phyloP scores from a whole-genome alignment of 257 asterid genomes.

The Solanum clarkiae region DNA sequence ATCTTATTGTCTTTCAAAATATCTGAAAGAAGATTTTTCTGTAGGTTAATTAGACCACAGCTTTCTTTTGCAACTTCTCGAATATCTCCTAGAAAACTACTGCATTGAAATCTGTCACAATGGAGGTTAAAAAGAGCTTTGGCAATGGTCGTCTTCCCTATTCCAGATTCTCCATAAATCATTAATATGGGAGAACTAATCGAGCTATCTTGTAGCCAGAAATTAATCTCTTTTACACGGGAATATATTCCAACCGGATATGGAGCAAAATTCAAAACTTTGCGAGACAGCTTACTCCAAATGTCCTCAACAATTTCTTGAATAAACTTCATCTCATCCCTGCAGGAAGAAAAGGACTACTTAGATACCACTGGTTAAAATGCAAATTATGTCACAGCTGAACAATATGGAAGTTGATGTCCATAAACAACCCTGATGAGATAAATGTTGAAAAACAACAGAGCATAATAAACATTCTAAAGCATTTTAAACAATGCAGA shows the following conservation, averaged over 20 bases:
- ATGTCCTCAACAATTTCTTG: neutral
- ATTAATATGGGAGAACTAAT: neutral
- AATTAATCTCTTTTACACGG: neutral
- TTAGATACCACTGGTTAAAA: neutral
- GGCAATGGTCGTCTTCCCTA: constrained; percentile 6
- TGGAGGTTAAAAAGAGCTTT: neutral
- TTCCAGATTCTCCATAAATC: constrained; percentile 4
- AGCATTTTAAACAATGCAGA: neutral
- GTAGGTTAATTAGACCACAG: neutral
- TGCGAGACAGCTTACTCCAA: neutral
- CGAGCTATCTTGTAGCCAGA: constrained; percentile 3
- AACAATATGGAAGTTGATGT: neutral
- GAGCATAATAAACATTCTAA: neutral
- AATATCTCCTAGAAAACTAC: neutral
- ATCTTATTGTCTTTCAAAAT: neutral
- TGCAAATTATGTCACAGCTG: neutral
- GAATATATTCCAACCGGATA: constrained; percentile 4
- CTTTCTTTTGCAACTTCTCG: neutral
- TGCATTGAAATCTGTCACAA: neutral
- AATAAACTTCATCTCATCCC: constrained; percentile 1
- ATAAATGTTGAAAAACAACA: neutral
- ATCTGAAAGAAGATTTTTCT: neutral
- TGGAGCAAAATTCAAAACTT: neutral
- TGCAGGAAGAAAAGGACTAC: neutral
- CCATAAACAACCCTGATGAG: neutral